Percentiles rank a stretch among this genome's conserved stretches.
These are phyloP conservation scores for Taphrina communis DNA, from an alignment of 1,139 yeast species.

Conservation along the genomic window DNA sequence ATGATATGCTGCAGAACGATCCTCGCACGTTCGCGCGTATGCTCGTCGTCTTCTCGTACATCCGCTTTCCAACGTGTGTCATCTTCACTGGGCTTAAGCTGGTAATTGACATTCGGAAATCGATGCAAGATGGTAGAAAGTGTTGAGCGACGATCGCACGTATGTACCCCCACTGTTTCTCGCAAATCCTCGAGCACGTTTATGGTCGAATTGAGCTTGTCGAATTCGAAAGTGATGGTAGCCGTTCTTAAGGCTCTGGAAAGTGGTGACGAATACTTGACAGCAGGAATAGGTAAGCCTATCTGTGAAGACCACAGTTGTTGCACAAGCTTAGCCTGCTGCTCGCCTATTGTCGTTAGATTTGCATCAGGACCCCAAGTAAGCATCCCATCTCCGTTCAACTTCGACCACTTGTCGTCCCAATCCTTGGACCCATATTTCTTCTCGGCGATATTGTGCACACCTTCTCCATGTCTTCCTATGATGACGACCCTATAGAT, in stretches of 20 bases:
- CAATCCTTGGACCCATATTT: constrained; percentile 57
- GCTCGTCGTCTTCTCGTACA: constrained; percentile 58
- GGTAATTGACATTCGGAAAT: constrained; percentile 53
- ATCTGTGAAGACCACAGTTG: constrained; percentile 58
- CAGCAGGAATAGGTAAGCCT: constrained; percentile 31
- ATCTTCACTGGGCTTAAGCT: constrained; percentile 58
- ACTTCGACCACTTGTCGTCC: constrained; percentile 59
- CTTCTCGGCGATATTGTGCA: constrained; percentile 67
- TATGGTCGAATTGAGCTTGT: neutral
- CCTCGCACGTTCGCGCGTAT: constrained; percentile 61
- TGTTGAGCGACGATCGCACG: constrained; percentile 67
- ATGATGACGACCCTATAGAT: constrained; percentile 44
- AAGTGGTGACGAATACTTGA: constrained; percentile 44
- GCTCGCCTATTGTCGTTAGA: constrained; percentile 65
- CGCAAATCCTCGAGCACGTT: constrained; percentile 55
- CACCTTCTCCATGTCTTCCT: constrained; percentile 75
- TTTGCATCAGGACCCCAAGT: constrained; percentile 74
- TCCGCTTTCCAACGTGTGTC: constrained; percentile 57
- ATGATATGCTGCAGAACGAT: constrained; percentile 61
- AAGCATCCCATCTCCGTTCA: constrained; percentile 63
- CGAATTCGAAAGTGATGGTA: constrained; percentile 1
- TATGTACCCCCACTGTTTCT: constrained; percentile 70
- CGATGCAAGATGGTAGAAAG: constrained; percentile 55
- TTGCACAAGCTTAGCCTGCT: constrained; percentile 59
- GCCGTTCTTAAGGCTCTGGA: constrained; percentile 42